Evolutionary conservation across 1,284 basidiomycete species (phyloP), one percentile per base, ranked within the genome.

Genomic region (Inonotus hispidus): DNA sequence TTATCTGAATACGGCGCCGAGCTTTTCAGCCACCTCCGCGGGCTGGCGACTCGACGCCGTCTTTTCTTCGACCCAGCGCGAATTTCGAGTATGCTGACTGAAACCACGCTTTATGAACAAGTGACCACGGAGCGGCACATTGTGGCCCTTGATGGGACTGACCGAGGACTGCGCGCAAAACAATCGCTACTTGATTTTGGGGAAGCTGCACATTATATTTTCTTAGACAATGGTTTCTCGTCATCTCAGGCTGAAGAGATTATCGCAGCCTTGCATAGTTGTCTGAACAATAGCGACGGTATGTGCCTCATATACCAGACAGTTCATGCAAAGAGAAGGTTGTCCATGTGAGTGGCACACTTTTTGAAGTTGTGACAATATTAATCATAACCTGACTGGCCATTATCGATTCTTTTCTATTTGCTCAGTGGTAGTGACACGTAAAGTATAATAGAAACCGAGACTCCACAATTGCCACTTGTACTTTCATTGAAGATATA

Each of bases 251-350:
- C 79, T 39, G 71, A 69, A 32, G 68, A 68, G 3, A 65, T 82
- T 47, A 69, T 79, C n/a, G 66, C 64, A 2, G 75, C 68, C n/a
- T 79, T 72, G 61, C 60, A 74, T 38, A 65, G 71, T 23, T 82
- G 83, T 61, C 65, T 82, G 63, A 67, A 71, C 56, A 67, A 56
- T n/a, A 72, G 76, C 3, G 68, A 62, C 3, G 81, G 80, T 1
- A 68, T 83, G 65, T 74, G 77, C 0, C 71, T 71, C 35, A 69
- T 72, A 6, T 78, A 78, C 65, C 71, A 75, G 63, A 73, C 75
- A 2, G 75, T 77, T 21, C 72, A 74, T 66, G 68, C 70, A 16
- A 32, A 32, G 32, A 32, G 32, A 32, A 32, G 32, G 32, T 3
- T 8, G 32, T 32, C 32, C 32, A 32, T 32, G 8, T 32, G 8